Conservation (phyloP, 2,329 filamentous ascomycete species). For the Penicillium sp. region DNA sequence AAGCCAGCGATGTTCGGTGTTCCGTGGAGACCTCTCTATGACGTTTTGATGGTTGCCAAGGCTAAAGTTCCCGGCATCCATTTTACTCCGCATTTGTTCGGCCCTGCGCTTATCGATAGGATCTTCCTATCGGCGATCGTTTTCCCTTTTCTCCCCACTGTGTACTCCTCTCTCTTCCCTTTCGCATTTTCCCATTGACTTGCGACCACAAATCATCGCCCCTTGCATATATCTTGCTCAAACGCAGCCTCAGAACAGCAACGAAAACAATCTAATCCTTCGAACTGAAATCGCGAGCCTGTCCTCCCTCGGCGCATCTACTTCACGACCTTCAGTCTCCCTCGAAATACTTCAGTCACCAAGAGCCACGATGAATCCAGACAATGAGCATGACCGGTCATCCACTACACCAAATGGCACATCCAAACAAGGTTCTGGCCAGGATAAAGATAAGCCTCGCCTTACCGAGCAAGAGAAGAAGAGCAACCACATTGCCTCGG, state of each 20-base stretch:
- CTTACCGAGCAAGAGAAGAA: conserved; percentile 69
- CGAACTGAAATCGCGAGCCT: neutral
- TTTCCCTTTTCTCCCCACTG: conserved; percentile 15
- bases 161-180: neutral
- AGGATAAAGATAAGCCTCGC: conserved; percentile 56
- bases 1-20: conserved; percentile 13
- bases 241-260: neutral
- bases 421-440: conserved; percentile 27
- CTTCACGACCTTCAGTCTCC: conserved; percentile 24
- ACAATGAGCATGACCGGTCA: conserved; percentile 33
- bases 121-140: conserved; percentile 22
- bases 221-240: neutral
- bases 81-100: conserved; percentile 24
- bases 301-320: conserved; percentile 5
- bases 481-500: conserved; percentile 67
- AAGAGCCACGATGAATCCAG: conserved; percentile 24
- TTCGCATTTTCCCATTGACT: conserved; percentile 2
- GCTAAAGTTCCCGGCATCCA: conserved; percentile 8
- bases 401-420: conserved; percentile 33
- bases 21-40: conserved; percentile 23
- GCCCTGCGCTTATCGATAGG: conserved; percentile 18
- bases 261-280: neutral
- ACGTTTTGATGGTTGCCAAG: conserved; percentile 26
- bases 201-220: neutral
- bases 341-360: conserved; percentile 15